Evolutionary conservation across 2,329 filamentous ascomycete species (phyloP).

Genomic region (Hypoxylon sp.): DNA sequence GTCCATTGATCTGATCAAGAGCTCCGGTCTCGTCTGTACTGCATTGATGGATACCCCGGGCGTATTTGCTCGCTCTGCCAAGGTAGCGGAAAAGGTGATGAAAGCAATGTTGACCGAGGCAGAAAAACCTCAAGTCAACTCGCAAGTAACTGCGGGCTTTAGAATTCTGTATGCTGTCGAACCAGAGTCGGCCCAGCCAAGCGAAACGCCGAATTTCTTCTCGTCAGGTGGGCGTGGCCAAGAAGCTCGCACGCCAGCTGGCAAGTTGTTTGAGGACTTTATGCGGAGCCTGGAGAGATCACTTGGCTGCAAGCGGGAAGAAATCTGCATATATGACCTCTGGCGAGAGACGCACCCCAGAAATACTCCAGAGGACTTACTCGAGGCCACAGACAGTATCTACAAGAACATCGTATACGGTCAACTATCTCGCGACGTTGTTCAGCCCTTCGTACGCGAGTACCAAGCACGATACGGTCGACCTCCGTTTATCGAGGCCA

Average conservation of each 20-base stretch:
- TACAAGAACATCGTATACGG: slow-evolving; percentile 30
- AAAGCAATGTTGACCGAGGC: slow-evolving; percentile 3
- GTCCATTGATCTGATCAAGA: slow-evolving; percentile 9
- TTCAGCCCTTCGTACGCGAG: slow-evolving; percentile 17
- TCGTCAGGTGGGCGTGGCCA: neutral
- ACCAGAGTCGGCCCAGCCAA: neutral
- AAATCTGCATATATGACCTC: slow-evolving; percentile 21
- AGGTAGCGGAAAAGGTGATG: slow-evolving; percentile 6
- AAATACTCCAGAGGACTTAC: slow-evolving; percentile 6
- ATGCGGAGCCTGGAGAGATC: slow-evolving; percentile 10
- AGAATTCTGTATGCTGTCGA: slow-evolving; percentile 31
- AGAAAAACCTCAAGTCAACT: neutral
- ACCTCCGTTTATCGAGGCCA: slow-evolving; percentile 29
- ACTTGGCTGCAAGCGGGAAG: slow-evolving; percentile 18
- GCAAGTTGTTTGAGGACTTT: slow-evolving; percentile 19
- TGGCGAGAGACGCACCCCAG: slow-evolving; percentile 26
- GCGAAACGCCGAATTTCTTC: slow-evolving; percentile 27
- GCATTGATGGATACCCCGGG: slow-evolving; percentile 21
- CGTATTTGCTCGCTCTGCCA: slow-evolving; percentile 30
- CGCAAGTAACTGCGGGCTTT: neutral
- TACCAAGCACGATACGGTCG: slow-evolving; percentile 10
- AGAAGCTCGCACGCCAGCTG: slow-evolving; percentile 8
- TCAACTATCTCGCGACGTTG: slow-evolving; percentile 7
- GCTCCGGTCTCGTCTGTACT: slow-evolving; percentile 14
- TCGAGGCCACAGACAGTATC: slow-evolving; percentile 16